These are phyloP conservation scores for Gillenia trifoliata DNA, from an alignment of 306 rosid genomes.

Conservation along the genomic window DNA sequence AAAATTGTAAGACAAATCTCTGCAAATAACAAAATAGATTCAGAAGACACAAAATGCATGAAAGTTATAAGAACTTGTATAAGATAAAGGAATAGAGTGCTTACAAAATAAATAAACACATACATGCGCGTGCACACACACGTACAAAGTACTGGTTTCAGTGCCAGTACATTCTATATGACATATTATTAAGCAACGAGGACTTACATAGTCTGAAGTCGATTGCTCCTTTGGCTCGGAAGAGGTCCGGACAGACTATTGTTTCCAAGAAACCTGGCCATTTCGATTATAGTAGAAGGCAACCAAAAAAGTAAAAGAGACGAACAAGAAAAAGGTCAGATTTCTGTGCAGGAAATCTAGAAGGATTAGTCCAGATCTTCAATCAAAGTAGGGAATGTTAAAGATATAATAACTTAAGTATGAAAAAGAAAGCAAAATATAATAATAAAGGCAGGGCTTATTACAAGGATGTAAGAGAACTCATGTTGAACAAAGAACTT, in stretches of 20 bases:
- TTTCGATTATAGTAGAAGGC: background rate
- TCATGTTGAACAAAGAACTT: slow-evolving; percentile 16
- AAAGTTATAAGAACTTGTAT: background rate
- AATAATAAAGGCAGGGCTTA: background rate
- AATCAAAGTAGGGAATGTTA: no score
- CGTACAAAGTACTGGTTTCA: background rate
- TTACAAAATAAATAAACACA: background rate
- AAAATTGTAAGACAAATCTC: slow-evolving; percentile 29
- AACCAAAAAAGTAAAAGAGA: background rate
- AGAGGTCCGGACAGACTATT: slow-evolving; percentile 26
- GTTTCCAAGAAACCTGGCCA: slow-evolving; percentile 35
- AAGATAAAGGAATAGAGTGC: background rate
- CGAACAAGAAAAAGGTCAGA: background rate
- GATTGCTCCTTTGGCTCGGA: slow-evolving; percentile 14
- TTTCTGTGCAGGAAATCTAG: background rate
- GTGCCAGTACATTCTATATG: background rate
- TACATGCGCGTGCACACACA: background rate
- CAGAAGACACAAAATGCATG: background rate
- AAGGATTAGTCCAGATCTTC: background rate
- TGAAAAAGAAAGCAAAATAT: background rate
- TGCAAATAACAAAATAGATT: background rate
- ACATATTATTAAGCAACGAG: background rate
- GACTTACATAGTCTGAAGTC: slow-evolving; percentile 18
- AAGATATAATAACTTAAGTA: background rate
- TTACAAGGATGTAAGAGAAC: slow-evolving; percentile 17